These are phyloP conservation scores for Adenanthera pavonina DNA, from an alignment of 306 rosid species.

Conservation along the genomic window DNA sequence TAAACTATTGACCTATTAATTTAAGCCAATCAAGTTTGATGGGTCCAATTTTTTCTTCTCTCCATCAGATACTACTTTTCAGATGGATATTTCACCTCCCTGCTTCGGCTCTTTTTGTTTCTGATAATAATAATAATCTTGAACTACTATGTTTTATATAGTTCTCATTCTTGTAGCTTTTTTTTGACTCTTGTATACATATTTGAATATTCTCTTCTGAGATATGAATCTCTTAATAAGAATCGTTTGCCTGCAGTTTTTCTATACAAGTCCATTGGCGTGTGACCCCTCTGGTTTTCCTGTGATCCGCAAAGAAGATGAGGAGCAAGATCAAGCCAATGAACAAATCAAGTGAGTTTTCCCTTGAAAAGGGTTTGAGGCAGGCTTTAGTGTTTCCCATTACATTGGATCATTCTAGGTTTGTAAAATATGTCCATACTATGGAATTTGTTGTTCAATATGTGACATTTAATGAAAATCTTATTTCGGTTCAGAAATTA, in stretches of 20 bases:
- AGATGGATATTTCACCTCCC: background rate
- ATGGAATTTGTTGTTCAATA: constrained; percentile 1
- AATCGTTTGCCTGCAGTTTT: constrained; percentile 65
- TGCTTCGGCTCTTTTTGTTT: background rate
- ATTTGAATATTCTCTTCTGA: background rate
- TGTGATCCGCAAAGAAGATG: constrained; percentile 50
- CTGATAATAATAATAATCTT: background rate
- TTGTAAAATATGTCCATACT: background rate
- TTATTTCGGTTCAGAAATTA: background rate
- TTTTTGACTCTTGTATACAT: background rate
- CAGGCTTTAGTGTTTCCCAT: background rate
- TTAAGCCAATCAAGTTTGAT: background rate
- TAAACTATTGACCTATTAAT: background rate
- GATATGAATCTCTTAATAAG: background rate
- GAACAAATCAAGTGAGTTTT: constrained; percentile 62
- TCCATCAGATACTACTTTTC: background rate
- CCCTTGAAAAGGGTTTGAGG: constrained; percentile 2
- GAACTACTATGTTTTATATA: background rate
- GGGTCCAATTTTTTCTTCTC: constrained; percentile 2
- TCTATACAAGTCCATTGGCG: constrained; percentile 74
- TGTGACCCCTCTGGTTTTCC: constrained; percentile 83
- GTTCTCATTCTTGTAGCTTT: background rate
- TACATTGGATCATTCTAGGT: background rate
- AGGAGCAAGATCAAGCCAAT: constrained; percentile 52
- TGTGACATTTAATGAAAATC: background rate